Base-by-base conservation (phyloP, 2,329 filamentous ascomycete species). In the Fusarium ambrosium region DNA sequence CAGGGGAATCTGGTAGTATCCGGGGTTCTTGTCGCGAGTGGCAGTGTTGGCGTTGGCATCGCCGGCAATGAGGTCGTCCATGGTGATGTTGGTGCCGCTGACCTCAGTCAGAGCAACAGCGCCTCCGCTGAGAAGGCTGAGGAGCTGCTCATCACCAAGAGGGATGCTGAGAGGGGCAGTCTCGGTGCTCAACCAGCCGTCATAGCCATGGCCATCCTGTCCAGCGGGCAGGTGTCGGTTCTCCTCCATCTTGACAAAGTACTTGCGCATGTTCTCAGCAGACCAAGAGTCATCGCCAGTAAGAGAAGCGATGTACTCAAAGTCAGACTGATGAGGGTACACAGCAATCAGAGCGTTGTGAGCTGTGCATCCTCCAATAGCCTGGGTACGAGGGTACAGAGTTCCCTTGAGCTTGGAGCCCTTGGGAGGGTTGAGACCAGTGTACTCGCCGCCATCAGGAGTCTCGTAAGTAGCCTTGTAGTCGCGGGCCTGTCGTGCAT, bases 271-370 rank as follows among this genome's bases (percentile, higher is more conserved):
- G 70, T 90, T 90, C 6, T 84, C 81, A 0, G 90, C 84, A 0
- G 83, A 81, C 91, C 91, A 93, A 0, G 88, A 89, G 2, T 80
- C 74, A 75, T 93, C 91, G 5, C 90, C 90, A 3, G 91, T 93
- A 32, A 92, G 77, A 14, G 81, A 80, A 4, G 86, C 87, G 65
- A 93, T 88, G 75, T 88, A 81, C 55, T 90, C 84, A 81, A 89
- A 93, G 80, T 93, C 91, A 32, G 86, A 87, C 56, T 88, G 84
- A 67, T 89, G 86, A 0, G 91, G 90, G 69, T 90, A 87, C 29
- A 92, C 84, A 18, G 87, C 85, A 59, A 92, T 88, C 53, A 91
- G 81, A 8, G 89, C 90, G 53, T 92, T 91, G 81, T 93, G 91
- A 6, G 88, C 86, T 1, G 89, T 87, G 80, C 87, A 89, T 0